A percentile compares a stretch with the other conserved stretches of the same genome.
These are phyloP conservation scores for Rosa chinensis DNA, from an alignment of 306 rosid genomes.

Conservation along the genomic window DNA sequence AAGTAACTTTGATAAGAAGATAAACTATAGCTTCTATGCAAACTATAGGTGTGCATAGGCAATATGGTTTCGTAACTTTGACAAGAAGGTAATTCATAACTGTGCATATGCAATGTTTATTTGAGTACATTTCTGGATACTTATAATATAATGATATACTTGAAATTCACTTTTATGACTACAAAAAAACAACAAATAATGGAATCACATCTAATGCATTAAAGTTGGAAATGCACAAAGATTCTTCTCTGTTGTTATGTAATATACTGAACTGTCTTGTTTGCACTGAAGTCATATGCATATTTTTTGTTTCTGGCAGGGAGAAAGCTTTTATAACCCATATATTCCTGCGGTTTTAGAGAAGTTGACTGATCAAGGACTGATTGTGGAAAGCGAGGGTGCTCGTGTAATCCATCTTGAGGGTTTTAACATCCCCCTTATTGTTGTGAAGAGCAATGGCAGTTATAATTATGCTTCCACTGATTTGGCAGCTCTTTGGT, in stretches of 20 bases:
- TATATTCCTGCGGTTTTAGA: slow-evolving; percentile 73
- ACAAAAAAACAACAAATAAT: neutral
- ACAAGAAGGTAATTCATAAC: no score
- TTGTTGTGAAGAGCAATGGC: slow-evolving; percentile 97
- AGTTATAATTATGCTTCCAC: slow-evolving; percentile 94
- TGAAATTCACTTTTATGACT: neutral
- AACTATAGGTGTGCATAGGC: no score
- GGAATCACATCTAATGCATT: neutral
- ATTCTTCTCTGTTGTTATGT: neutral
- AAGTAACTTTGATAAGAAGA: neutral
- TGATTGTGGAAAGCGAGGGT: slow-evolving; percentile 79
- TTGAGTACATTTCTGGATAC: neutral
- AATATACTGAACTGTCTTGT: neutral
- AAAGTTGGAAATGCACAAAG: neutral
- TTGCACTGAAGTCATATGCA: neutral
- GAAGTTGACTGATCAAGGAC: slow-evolving; percentile 56
- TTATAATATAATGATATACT: neutral
- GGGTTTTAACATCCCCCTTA: slow-evolving; percentile 74
- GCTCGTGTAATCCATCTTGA: slow-evolving; percentile 82
- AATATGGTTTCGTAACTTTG: no score
- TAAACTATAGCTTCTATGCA: neutral
- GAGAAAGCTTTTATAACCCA: slow-evolving; percentile 94
- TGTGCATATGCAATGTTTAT: neutral
- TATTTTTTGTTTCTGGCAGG: slow-evolving; percentile 51
- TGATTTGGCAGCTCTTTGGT: slow-evolving; percentile 91